A percentile compares a stretch with the other conserved stretches of the same genome.
These are phyloP conservation scores for Panus rudis DNA, from an alignment of 768 basidiomycete genomes.

Conservation along the genomic window DNA sequence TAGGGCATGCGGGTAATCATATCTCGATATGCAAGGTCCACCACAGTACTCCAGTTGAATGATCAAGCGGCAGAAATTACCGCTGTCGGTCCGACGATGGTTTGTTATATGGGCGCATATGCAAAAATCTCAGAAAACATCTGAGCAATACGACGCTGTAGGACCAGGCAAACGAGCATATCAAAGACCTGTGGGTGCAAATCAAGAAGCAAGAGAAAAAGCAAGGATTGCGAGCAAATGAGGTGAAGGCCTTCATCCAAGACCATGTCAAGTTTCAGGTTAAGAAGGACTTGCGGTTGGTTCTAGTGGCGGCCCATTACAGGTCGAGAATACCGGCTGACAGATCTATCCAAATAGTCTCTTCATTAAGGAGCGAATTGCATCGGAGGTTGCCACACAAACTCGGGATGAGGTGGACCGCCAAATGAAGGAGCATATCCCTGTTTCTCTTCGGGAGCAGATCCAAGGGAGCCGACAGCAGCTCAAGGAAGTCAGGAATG, in stretches of 20 bases:
- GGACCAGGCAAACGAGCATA: constrained; percentile 16
- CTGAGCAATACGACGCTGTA: constrained; percentile 3
- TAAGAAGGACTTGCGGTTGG: constrained; percentile 28
- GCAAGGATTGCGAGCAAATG: constrained; percentile 17
- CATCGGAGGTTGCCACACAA: constrained; percentile 34
- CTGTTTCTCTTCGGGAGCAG: constrained; percentile 40
- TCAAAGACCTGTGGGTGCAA: constrained; percentile 18
- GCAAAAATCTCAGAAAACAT: not conserved
- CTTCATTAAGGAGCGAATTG: constrained; percentile 33
- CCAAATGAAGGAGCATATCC: constrained; percentile 43
- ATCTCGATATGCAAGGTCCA: too few relatives aligned
- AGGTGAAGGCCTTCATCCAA: constrained; percentile 23
- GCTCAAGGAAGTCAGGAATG: constrained; percentile 36
- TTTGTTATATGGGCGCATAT: constrained; percentile 11
- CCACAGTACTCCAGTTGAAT: too few relatives aligned
- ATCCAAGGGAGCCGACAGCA: constrained; percentile 35
- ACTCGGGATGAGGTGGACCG: constrained; percentile 38
- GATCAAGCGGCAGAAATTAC: constrained; percentile 24
- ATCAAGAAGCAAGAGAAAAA: constrained; percentile 17
- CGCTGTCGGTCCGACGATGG: constrained; percentile 23
- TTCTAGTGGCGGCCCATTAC: not conserved
- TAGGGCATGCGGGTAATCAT: too few relatives aligned
- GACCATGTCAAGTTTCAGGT: constrained; percentile 21
- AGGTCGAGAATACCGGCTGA: constrained; percentile 1
- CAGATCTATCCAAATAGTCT: constrained; percentile 18